These are phyloP conservation scores for Phytophthora pseudosyringae DNA, from an alignment of 352 stramenopile species.

Conservation along the genomic window DNA sequence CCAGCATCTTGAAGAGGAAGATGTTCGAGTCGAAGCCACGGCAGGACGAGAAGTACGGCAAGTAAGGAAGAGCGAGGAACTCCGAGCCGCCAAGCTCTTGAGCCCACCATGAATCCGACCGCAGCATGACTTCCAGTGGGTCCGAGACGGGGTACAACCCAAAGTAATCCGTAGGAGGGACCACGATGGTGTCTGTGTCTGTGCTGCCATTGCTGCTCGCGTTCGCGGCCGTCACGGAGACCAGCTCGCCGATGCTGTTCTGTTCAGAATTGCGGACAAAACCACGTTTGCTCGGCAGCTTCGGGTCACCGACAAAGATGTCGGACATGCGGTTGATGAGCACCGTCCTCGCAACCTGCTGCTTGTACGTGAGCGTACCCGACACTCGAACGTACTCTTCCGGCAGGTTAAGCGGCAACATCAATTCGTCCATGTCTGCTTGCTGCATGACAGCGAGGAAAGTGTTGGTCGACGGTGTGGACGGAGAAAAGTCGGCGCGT, in stretches of 20 bases:
- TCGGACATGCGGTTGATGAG: conserved; percentile 94
- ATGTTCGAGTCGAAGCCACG: conserved; percentile 95
- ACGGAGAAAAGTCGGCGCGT: conserved; percentile 69
- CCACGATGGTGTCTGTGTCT: conserved; percentile 26
- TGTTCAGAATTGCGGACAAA: conserved; percentile 73
- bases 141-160: conserved; percentile 56
- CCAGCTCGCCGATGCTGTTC: conserved; percentile 50
- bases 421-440: conserved; percentile 78
- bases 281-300: conserved; percentile 51
- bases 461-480: conserved; percentile 59
- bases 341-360: conserved; percentile 75
- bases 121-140: conserved; percentile 42
- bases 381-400: conserved; percentile 60
- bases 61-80: conserved; percentile 93
- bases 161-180: conserved; percentile 65
- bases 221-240: conserved; percentile 19
- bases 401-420: conserved; percentile 96
- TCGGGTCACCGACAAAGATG: conserved; percentile 90
- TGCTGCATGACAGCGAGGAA: conserved; percentile 89
- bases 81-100: conserved; percentile 61
- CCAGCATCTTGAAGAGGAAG: conserved; percentile 92
- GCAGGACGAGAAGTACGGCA: conserved; percentile 97
- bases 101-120: conserved; percentile 78
- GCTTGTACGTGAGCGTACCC: conserved; percentile 60
- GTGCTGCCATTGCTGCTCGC: conserved; percentile 22